Conservation (phyloP, 2,329 filamentous ascomycete species). For the Uncinocarpus reesii region DNA sequence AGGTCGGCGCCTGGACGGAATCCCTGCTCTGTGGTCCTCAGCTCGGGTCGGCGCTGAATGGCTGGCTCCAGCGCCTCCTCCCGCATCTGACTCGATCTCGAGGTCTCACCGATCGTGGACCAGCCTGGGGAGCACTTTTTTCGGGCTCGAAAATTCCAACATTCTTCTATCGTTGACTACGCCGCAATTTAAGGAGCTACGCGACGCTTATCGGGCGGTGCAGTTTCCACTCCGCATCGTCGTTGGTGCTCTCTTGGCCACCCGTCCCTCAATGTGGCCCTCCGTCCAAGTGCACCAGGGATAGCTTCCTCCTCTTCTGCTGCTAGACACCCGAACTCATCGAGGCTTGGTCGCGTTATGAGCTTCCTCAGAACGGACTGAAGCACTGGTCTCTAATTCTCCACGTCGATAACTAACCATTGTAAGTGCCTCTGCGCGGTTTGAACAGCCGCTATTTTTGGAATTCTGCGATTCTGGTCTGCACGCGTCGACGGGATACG, state of each 20-base stretch:
- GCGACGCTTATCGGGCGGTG: too few species aligned
- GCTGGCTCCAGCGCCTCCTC: slow-evolving; percentile 2
- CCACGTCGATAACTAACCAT: background rate
- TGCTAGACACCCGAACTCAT: background rate
- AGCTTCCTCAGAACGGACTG: background rate
- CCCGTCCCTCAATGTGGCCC: background rate
- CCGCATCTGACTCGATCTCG: background rate
- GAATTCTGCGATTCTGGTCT: background rate
- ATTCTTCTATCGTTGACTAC: background rate
- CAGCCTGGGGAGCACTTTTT: background rate
- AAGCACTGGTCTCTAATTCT: background rate
- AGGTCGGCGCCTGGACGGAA: slow-evolving; percentile 12
- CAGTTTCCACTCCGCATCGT: too few species aligned
- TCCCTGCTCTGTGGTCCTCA: background rate
- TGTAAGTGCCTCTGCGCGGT: background rate
- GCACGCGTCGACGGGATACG: too few species aligned
- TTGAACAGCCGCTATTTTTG: background rate
- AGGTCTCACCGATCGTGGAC: background rate
- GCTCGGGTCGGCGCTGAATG: background rate
- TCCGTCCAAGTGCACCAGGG: background rate
- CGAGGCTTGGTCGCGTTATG: background rate
- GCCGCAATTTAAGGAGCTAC: too few species aligned
- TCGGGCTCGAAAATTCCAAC: background rate
- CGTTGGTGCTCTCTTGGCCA: too few species aligned
- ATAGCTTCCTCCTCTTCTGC: background rate